A percentile compares a stretch with the other conserved stretches of the same genome.
These are phyloP conservation scores for Nigrospora osmanthi DNA, from an alignment of 2,329 filamentous ascomycete genomes.

Conservation along the genomic window DNA sequence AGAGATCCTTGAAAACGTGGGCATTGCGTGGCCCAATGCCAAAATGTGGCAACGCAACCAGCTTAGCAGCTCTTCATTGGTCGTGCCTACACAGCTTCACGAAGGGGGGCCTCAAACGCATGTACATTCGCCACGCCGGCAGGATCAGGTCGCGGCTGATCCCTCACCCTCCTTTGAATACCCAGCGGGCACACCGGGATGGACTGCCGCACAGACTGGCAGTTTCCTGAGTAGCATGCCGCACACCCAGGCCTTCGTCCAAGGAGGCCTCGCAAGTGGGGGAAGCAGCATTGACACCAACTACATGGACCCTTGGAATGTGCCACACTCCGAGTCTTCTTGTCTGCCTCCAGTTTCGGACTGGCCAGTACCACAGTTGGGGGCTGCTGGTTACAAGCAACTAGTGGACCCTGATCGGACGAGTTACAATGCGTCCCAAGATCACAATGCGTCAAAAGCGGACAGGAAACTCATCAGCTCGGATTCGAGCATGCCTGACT, in stretches of 20 bases:
- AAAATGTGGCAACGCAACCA: slow-evolving; percentile 55
- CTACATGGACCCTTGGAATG: slow-evolving; percentile 16
- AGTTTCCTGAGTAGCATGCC: slow-evolving; percentile 17
- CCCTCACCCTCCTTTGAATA: slow-evolving; percentile 8
- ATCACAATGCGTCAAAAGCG: slow-evolving; percentile 8
- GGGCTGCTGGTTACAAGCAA: slow-evolving; percentile 11
- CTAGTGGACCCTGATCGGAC: slow-evolving; percentile 8
- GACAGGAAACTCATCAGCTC: slow-evolving; percentile 23
- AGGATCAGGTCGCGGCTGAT: slow-evolving; percentile 11
- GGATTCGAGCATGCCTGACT: slow-evolving; percentile 36
- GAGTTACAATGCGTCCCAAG: slow-evolving; percentile 7
- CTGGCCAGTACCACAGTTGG: slow-evolving; percentile 6
- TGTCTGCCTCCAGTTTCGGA: slow-evolving; percentile 16
- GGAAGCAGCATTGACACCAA: slow-evolving; percentile 7
- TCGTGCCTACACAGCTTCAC: slow-evolving; percentile 29
- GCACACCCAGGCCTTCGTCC: slow-evolving; percentile 17
- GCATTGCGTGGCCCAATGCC: slow-evolving; percentile 74
- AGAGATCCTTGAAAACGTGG: slow-evolving; percentile 66
- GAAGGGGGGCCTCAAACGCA: slow-evolving; percentile 48
- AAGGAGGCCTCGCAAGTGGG: slow-evolving; percentile 10
- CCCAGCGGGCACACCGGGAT: slow-evolving; percentile 8
- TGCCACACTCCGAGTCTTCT: slow-evolving; percentile 14
- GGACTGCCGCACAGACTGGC: slow-evolving; percentile 9
- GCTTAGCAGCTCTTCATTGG: slow-evolving; percentile 28
- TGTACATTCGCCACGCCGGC: slow-evolving; percentile 51